Evolutionary conservation across 129 eudicot genomes (phyloP).

Genomic region (Flaveria ramosissima): DNA sequence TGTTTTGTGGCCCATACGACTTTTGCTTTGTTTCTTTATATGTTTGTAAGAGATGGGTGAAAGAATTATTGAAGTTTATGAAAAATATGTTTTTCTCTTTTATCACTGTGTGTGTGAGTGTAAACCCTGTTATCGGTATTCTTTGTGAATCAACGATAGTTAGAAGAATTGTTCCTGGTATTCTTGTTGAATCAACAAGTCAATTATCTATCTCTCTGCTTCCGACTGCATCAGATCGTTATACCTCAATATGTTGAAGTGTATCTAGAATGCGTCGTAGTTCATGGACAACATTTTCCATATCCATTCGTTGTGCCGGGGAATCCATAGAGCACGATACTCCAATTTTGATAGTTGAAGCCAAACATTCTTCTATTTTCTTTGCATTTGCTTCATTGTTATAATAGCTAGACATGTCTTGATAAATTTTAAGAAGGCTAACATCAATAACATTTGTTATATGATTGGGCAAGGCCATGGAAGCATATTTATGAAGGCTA

Average conservation of each 20-base stretch:
- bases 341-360: slow-evolving; percentile 18
- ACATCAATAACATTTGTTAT: slow-evolving; percentile 9
- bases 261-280: not conserved
- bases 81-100: too few relatives aligned
- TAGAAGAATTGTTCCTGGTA: too few relatives aligned
- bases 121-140: too few relatives aligned
- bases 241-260: slow-evolving; percentile 1
- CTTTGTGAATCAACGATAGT: too few relatives aligned
- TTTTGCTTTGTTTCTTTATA: too few relatives aligned
- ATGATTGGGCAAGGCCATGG: slow-evolving; percentile 17
- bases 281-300: slow-evolving; percentile 19
- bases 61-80: too few relatives aligned
- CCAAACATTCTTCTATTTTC: not conserved
- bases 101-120: too few relatives aligned
- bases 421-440: not conserved
- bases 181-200: too few relatives aligned
- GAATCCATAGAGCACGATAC: slow-evolving; percentile 26
- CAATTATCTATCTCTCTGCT: too few relatives aligned
- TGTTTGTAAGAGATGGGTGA: too few relatives aligned
- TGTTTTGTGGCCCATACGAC: too few relatives aligned
- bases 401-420: not conserved
- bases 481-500: slow-evolving; percentile 5
- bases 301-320: slow-evolving; percentile 20
- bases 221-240: too few relatives aligned
- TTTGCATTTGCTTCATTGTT: not conserved